phyloP scores from a whole-genome alignment of 306 rosid species.

The Corylus heterophylla region DNA sequence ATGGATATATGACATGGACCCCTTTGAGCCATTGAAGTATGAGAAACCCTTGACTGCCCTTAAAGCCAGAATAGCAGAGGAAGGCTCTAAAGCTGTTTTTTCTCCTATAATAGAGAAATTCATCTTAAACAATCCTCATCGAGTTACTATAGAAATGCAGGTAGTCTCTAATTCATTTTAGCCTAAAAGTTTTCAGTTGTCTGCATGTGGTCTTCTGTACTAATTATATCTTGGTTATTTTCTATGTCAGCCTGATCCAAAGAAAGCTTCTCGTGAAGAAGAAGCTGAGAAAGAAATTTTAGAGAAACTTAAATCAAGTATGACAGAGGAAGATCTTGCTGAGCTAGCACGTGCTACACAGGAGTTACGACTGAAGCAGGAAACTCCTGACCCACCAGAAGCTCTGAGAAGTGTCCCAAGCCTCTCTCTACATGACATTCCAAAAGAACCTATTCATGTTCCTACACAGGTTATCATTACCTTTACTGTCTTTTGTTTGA shows the following conservation, averaged over 20 bases:
- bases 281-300: constrained; percentile 71
- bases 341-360: constrained; percentile 86
- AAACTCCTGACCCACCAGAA: constrained; percentile 97
- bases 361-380: constrained; percentile 84
- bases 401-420: constrained; percentile 92
- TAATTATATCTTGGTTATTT: constrained; percentile 23
- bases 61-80: constrained; percentile 78
- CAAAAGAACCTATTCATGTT: constrained; percentile 79
- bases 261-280: constrained; percentile 85
- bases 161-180: constrained; percentile 37
- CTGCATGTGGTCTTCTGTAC: constrained; percentile 23
- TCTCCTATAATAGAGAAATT: constrained; percentile 87
- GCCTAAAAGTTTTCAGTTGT: constrained; percentile 10
- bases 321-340: constrained; percentile 89
- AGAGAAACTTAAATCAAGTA: constrained; percentile 71
- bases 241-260: constrained; percentile 83
- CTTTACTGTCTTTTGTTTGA: constrained; percentile 19
- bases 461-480: constrained; percentile 68
- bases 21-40: constrained; percentile 89
- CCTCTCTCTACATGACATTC: constrained; percentile 87
- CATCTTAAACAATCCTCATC: constrained; percentile 82
- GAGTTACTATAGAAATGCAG: constrained; percentile 96
- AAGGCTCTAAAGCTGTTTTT: constrained; percentile 88
- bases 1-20: constrained; percentile 99
- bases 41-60: constrained; percentile 87